These are phyloP conservation scores for Morella rubra DNA, from an alignment of 306 rosid species.

Conservation along the genomic window DNA sequence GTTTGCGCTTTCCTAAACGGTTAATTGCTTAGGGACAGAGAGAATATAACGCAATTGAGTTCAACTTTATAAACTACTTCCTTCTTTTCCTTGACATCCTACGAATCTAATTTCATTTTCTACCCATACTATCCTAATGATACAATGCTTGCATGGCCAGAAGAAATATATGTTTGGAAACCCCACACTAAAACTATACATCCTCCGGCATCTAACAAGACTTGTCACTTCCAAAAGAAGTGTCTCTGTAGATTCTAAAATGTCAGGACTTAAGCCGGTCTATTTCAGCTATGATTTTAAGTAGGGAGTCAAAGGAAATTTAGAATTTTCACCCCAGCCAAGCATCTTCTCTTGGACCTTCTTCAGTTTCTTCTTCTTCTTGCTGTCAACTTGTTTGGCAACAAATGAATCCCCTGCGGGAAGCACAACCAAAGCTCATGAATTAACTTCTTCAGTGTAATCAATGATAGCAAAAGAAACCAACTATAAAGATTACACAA, in stretches of 20 bases:
- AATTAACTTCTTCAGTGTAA: not conserved
- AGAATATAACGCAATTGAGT: not conserved
- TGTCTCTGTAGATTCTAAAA: not conserved
- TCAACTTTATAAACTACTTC: not conserved
- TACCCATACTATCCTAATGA: not conserved
- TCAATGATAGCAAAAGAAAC: not conserved
- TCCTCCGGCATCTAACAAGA: not conserved
- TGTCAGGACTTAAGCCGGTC: not conserved
- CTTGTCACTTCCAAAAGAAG: not conserved
- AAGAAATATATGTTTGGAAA: too few species aligned
- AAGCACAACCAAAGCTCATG: conserved; percentile 25
- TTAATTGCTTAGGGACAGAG: not conserved
- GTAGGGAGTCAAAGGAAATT: not conserved
- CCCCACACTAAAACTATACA: not conserved
- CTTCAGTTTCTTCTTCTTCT: conserved; percentile 84
- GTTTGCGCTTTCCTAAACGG: not conserved
- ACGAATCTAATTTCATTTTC: not conserved
- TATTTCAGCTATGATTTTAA: too few species aligned
- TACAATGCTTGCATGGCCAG: too few species aligned
- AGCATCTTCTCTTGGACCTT: conserved; percentile 93
- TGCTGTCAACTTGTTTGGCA: conserved; percentile 82
- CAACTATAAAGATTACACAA: conserved; percentile 15
- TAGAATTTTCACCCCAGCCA: conserved; percentile 73
- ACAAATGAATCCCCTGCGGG: conserved; percentile 72
- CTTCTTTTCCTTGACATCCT: not conserved